phyloP scores from a whole-genome alignment of 202 grass and related monocot species.

The Setaria viridis region DNA sequence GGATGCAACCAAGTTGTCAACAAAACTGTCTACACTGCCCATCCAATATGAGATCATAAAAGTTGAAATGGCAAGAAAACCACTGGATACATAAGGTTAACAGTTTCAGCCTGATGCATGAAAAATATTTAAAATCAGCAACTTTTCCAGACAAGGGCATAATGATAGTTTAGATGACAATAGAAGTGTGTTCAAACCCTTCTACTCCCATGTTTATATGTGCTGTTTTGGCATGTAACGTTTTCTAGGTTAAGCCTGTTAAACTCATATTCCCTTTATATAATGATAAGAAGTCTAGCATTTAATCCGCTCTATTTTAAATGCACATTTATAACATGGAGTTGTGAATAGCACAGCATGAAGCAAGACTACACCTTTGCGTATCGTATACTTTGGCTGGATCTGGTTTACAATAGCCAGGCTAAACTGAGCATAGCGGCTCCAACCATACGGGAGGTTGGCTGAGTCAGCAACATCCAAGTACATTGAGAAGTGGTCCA shows the following conservation, averaged over 20 bases:
- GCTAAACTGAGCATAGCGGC: constrained; percentile 86
- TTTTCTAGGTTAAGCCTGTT: background rate
- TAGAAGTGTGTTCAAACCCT: background rate
- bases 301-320: background rate
- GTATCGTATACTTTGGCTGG: constrained; percentile 70
- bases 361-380: constrained; percentile 69
- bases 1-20: background rate
- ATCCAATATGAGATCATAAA: constrained; percentile 3
- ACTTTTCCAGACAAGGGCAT: background rate
- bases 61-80: constrained; percentile 1
- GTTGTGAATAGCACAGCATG: background rate
- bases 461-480: constrained; percentile 87
- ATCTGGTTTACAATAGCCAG: constrained; percentile 87
- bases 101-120: background rate
- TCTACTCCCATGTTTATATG: constrained; percentile 11
- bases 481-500: constrained; percentile 89
- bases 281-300: constrained; percentile 11
- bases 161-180: constrained; percentile 16
- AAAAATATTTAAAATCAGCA: background rate
- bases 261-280: background rate
- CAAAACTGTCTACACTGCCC: background rate
- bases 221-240: constrained; percentile 4
- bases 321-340: constrained; percentile 5
- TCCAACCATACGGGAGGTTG: constrained; percentile 86
- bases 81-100: background rate